Percentiles rank a stretch among this genome's conserved stretches.
Evolutionary conservation across 2,329 filamentous ascomycete genomes (phyloP).

Genomic region (Ophioceras dolichostomum): DNA sequence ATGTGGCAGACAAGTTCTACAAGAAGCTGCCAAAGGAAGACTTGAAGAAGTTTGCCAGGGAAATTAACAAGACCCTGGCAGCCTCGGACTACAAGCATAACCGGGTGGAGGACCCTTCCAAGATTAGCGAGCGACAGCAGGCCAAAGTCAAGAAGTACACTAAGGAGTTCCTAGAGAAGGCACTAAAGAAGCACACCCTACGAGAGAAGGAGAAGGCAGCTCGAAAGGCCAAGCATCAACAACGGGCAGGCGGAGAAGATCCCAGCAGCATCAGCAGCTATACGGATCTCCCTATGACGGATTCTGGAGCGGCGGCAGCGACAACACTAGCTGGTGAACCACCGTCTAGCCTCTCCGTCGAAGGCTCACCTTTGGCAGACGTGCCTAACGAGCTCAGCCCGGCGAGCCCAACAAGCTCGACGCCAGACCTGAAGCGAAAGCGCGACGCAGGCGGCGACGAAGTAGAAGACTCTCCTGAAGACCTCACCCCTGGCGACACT

Average conservation of each 20-base stretch:
- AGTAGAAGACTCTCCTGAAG: conserved; percentile 22
- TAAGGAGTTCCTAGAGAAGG: conserved; percentile 77
- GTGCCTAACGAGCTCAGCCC: neutral
- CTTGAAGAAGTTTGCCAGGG: conserved; percentile 48
- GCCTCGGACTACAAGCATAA: conserved; percentile 84
- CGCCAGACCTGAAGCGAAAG: conserved; percentile 53
- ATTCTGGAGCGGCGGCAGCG: too few relatives aligned
- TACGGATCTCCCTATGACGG: too few relatives aligned
- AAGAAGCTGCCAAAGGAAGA: conserved; percentile 76
- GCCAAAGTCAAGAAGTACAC: conserved; percentile 76
- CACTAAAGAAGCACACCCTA: conserved; percentile 64
- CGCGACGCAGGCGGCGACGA: conserved; percentile 32
- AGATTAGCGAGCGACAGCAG: conserved; percentile 63
- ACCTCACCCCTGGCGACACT: conserved; percentile 40
- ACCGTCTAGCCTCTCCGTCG: neutral
- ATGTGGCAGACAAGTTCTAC: conserved; percentile 77
- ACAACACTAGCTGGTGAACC: neutral
- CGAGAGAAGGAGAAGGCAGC: conserved; percentile 36
- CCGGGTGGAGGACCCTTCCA: conserved; percentile 69
- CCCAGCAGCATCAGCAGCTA: neutral
- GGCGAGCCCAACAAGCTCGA: too few relatives aligned
- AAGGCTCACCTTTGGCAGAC: neutral
- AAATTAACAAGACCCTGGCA: conserved; percentile 78
- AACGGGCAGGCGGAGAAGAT: neutral
- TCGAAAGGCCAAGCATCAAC: neutral